A percentile compares a stretch with the other conserved stretches of the same genome.
Conservation (phyloP, 495 filamentous ascomycete genomes). For the Podospora pseudoanserina region DNA sequence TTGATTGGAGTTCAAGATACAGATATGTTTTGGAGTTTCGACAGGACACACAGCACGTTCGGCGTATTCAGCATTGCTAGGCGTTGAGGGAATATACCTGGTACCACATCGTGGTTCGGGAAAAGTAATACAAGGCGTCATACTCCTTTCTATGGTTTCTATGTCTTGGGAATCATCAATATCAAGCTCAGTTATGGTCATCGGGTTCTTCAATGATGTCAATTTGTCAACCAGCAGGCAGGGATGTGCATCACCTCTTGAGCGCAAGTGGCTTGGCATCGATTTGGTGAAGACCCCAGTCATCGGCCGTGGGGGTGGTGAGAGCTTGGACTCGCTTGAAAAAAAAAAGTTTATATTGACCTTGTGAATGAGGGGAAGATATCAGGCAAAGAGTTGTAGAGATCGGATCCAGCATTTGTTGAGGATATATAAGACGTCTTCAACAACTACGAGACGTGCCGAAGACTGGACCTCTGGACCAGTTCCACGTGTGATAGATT, state of each 20-base stretch:
- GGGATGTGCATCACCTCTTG: conserved; percentile 1
- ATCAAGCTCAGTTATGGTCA: neutral
- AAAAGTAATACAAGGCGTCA: neutral
- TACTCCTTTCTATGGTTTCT: neutral
- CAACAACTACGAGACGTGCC: neutral
- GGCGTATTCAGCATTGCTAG: neutral
- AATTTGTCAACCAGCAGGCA: neutral
- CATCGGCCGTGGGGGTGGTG: neutral
- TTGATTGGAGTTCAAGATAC: neutral
- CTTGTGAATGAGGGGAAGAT: neutral
- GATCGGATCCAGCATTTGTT: neutral
- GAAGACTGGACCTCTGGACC: neutral
- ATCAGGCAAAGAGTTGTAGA: too few species aligned
- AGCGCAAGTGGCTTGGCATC: neutral
- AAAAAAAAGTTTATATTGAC: conserved; percentile 2
- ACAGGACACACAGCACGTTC: neutral
- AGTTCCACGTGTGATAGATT: conserved; percentile 15
- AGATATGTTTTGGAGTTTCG: neutral
- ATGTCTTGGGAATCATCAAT: neutral
- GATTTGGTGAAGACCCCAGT: neutral
- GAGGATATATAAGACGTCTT: neutral
- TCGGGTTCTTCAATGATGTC: neutral
- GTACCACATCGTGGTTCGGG: neutral
- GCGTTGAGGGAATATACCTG: neutral
- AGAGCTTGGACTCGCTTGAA: conserved; percentile 2